Evolutionary conservation across 1,284 basidiomycete genomes (phyloP), one percentile per base, ranked within the genome.

Genomic region (Takashimella koratensis): DNA sequence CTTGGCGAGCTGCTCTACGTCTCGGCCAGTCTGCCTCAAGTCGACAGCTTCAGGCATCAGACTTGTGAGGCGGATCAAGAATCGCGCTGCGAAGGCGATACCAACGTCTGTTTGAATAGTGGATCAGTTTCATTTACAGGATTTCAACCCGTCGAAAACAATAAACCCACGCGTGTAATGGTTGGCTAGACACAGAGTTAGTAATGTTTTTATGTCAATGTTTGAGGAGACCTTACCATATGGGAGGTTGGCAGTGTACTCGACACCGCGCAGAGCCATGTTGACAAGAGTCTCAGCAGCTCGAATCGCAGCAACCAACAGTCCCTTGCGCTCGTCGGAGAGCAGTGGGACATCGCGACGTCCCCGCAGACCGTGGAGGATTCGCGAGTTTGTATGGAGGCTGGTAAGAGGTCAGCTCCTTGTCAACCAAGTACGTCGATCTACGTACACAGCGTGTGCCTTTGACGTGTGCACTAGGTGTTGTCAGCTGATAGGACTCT

Each of bases 21-120:
- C 70, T 41, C 65, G 53, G 4, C 67, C 67, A 10, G 68, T 64
- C 47, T 68, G 68, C 10, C 61, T 43, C 1, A 66, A 53, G 52
- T 74, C 63, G n/a, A 66, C 64, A 2, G 55, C 56, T 30, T 72
- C 68, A 2, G 72, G 72, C 8, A 71, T 52, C 22, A 74, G 52
- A 13, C 58, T 64, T 16, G 65, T 60, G 53, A 71, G 60, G 1
- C 72, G 63, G 30, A 74, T 72, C 48, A 71, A 45, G 54, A 70
- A 69, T 45, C 70, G 54, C 1, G 72, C 65, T 3, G 68, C 66
- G 44, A 70, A 73, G 5, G 70, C 70, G 27, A 68, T 56, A 22
- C 67, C 64, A 43, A 68, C 60, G 45, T 73, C 59, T 62, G 39
- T 20, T 16, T 16, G 27, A 36, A 36, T 36, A 36, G n/a, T n/a